Base-by-base conservation (phyloP, 2,329 filamentous ascomycete species). In the Fusarium keratoplasticum region DNA sequence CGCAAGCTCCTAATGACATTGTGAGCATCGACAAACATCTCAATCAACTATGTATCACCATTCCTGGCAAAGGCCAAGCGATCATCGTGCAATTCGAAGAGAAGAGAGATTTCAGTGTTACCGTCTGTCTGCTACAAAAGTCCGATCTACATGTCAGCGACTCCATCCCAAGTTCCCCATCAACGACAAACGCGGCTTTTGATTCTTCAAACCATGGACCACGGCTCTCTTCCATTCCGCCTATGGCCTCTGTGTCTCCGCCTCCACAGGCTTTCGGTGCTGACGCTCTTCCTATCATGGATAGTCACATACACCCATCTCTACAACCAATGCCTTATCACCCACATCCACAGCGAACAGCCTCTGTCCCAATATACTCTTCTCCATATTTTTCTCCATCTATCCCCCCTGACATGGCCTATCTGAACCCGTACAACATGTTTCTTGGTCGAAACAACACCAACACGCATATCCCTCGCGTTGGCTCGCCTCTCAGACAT, bases 41-140 rank as follows among this genome's bases (percentile, higher is more conserved):
- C 4, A 64, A 69, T 6, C 61, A 73, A 40, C 62, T 84, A 8
- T 73, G 71, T 25, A 62, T 84, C 18, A 70, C 64, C 9, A 68
- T 81, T 6, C 74, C 77, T 5, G 64, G 72, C 6, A 77, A 78
- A n/a, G 58, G 66, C 3, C 78, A 80, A 35, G 73, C 72, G 6
- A 60, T 83, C 13, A 47, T 76, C 6, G 74, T 71, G 11, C 73
- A 76, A 22, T 83, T 84, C 47, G 74, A 78, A 10, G 74, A 81
- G 10, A 69, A 60, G 6, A 76, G 82, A 61, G 81, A 84, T 57
- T 83, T 84, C 38, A 76, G 69, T 27, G 62, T 83, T 18, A 69
- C 79, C 2, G 73, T 80, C 6, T 82, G 76, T 54, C 76, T 82
- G 60, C 74, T 84, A 1, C 74, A 79, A 36, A 81, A 78, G 60